A percentile compares a stretch with the other conserved stretches of the same genome.
phyloP scores from a whole-genome alignment of 2,329 filamentous ascomycete species.

The Xylaria sp. region DNA sequence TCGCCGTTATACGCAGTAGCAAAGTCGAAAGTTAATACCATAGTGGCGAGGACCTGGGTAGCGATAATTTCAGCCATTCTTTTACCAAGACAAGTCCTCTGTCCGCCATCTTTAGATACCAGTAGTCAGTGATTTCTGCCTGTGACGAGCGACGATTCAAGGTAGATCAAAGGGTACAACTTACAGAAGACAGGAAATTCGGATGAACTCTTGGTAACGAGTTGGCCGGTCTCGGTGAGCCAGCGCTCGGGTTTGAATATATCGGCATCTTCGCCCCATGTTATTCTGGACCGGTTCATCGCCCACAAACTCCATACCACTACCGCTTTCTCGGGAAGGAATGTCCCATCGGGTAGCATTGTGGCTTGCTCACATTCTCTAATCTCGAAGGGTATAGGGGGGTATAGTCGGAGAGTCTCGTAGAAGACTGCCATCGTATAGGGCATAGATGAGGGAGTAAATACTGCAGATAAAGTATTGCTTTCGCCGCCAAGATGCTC shows the following conservation, averaged over 20 bases:
- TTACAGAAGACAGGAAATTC: constrained; percentile 73
- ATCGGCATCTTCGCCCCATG: constrained; percentile 68
- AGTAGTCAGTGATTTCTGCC: constrained; percentile 11
- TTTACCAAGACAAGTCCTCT: constrained; percentile 70
- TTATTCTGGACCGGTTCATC: constrained; percentile 67
- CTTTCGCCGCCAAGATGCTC: constrained; percentile 18
- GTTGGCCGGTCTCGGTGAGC: constrained; percentile 56
- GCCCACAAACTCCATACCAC: constrained; percentile 74
- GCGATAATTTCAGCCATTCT: constrained; percentile 72
- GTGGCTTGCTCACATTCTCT: constrained; percentile 66
- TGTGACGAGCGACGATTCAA: not conserved
- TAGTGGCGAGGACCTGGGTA: constrained; percentile 64
- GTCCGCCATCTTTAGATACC: constrained; percentile 57
- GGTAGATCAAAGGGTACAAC: not conserved
- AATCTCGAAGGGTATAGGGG: constrained; percentile 74
- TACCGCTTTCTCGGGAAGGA: constrained; percentile 63
- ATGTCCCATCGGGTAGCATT: constrained; percentile 70
- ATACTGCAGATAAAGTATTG: constrained; percentile 49
- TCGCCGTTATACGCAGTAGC: constrained; percentile 56
- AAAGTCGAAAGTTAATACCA: constrained; percentile 65
- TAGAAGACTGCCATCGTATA: constrained; percentile 72
- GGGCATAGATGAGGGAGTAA: constrained; percentile 59
- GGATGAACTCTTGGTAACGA: constrained; percentile 59
- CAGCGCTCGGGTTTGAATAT: constrained; percentile 68
- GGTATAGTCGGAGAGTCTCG: constrained; percentile 70